Percentiles rank a stretch among this genome's conserved stretches.
phyloP scores from a whole-genome alignment of 306 rosid genomes.

The Clitoria ternatea region DNA sequence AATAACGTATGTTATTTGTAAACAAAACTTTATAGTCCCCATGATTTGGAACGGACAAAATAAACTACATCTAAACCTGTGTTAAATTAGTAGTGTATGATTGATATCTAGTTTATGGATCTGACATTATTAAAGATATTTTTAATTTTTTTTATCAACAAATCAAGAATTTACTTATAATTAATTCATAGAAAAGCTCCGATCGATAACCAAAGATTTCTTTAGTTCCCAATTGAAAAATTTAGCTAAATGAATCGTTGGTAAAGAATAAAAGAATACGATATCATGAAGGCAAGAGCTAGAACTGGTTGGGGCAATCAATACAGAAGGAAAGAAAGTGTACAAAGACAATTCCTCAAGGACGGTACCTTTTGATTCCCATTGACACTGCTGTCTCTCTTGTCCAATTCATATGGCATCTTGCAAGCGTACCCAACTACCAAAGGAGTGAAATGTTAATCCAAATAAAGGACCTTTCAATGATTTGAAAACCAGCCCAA shows the following conservation, averaged over 20 bases:
- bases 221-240: not conserved
- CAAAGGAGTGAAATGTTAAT: conserved; percentile 26
- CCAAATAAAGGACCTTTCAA: conserved; percentile 22
- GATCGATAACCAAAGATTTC: too few species aligned
- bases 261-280: conserved; percentile 15
- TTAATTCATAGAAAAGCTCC: too few species aligned
- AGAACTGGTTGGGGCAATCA: not conserved
- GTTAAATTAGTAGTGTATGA: too few species aligned
- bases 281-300: not conserved
- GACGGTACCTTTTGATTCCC: conserved; percentile 56
- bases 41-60: not conserved
- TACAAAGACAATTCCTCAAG: conserved; percentile 27
- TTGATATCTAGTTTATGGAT: too few species aligned
- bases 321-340: not conserved
- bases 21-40: not conserved
- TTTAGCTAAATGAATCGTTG: not conserved
- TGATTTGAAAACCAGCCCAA: conserved; percentile 26
- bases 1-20: too few species aligned
- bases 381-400: conserved; percentile 37
- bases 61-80: too few species aligned
- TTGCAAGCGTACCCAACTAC: conserved; percentile 40
- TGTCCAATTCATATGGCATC: conserved; percentile 53
- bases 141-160: too few species aligned
- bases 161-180: too few species aligned
- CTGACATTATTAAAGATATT: too few species aligned